Base-by-base conservation (phyloP, 306 rosid genomes). In the Dryas alaskensis region DNA sequence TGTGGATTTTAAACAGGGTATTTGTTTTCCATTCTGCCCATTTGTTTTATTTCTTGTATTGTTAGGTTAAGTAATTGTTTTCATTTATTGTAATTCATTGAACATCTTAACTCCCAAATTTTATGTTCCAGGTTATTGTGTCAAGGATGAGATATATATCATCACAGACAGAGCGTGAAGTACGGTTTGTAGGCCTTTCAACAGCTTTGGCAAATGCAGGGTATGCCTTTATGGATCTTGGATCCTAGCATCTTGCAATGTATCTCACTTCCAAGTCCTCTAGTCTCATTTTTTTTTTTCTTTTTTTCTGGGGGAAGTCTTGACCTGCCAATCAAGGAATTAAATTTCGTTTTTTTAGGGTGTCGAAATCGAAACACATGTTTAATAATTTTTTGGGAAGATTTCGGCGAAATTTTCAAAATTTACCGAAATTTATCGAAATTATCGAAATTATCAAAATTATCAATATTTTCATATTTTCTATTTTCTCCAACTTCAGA, bases 121-220 rank as follows among this genome's bases (percentile, higher is more conserved):
- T 74, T 73, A 52, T 82, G 67, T 82, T 79, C 76, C 87, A 93
- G 97, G 98, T 94, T 79, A 94, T 94, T 14, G 98, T 94, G 67
- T 94, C 98, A 69, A 86, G 97, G 85, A 94, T 94, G 98, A 89
- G 98, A 82, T 91, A 91, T 81, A 94, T 94, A 86, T 94, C 98
- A 54, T 94, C 97, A 64, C 98, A 94, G 80, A 94, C 98, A 17
- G 97, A 91, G 81, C 92, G 96, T 16, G 82, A 91, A 53, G 94
- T 94, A 55, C 87, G 96, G 63, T 94, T 94, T 79, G 74, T 94
- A 61, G 97, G 98, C 60, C 97, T 94, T 79, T 94, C 98, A 43
- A 94, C 98, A 49, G 97, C 97, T 73, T 85, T 94, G 70, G 97
- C 98, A 37, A 94, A 94, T 83, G 97, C 98, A 80, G 95, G 98